Evolutionary conservation across 345 rosid genomes (phyloP), one percentile per base, ranked within the genome.

Genomic region (Lepidium sativum): DNA sequence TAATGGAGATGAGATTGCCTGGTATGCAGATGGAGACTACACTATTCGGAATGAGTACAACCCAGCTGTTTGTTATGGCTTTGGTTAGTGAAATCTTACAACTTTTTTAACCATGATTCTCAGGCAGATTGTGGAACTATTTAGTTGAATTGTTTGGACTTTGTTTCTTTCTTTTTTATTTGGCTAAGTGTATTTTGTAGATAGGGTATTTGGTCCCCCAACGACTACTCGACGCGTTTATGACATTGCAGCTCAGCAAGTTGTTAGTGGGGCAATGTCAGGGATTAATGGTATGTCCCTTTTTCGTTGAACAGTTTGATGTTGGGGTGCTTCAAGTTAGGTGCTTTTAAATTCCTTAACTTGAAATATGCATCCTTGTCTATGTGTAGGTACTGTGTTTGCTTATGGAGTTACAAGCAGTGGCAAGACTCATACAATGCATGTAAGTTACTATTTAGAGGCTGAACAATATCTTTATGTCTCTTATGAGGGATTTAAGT

Each of bases 381-480:
- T 20, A 14, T 67, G 20, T 60, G 62, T 80, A 92, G 98, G 97
- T 43, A 89, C 97, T 18, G 92, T 92, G 38, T 92, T 92, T 87
- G 98, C 98, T 14, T 92, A 92, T 85, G 97, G 98, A 65, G 98
- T 89, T 71, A 89, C 98, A 51, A 91, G 97, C 50, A 91, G 96
- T 58, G 96, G 97, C 68, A 91, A 91, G 82, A 91, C 96, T 73
- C 97, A 88, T 65, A 91, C 97, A 44, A 91, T 91, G 97, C 97
- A 91, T 66, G 94, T 88, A 86, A 84, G 97, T 83, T 54, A 40
- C 45, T 60, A 27, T 58, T 41, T 43, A 5, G 35, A 57, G 39
- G 39, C 23, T 48, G 53, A 31, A 23, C 29, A 9, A 37, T 54
- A 54, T 54, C 25, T 37, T 29, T 15, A 9, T 53, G 31, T 41